These are phyloP conservation scores for Talaromyces trachyspermus DNA, from an alignment of 495 filamentous ascomycete genomes.

Conservation along the genomic window DNA sequence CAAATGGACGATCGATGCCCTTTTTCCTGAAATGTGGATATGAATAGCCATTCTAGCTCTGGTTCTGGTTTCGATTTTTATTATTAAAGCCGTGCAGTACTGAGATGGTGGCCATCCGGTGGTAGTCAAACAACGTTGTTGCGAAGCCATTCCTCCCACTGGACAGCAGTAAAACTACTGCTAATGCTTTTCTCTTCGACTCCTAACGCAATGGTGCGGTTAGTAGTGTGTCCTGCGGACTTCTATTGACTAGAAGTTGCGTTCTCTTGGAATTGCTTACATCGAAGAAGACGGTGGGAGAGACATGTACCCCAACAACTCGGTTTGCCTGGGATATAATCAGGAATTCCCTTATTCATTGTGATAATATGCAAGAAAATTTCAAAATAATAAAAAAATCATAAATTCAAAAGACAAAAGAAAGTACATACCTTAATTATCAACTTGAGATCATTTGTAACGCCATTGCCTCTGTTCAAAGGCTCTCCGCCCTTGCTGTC, in stretches of 20 bases:
- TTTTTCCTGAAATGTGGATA: neutral
- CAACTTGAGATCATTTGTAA: constrained; percentile 77
- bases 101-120: constrained; percentile 1
- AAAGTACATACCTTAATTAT: constrained; percentile 58
- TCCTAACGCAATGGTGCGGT: constrained; percentile 39
- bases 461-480: constrained; percentile 67
- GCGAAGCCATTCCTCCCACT: constrained; percentile 81
- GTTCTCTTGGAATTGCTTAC: constrained; percentile 24
- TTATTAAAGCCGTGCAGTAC: too few relatives aligned
- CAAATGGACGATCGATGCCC: neutral
- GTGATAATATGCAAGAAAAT: constrained; percentile 14
- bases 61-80: too few relatives aligned
- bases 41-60: constrained; percentile 4
- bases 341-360: neutral
- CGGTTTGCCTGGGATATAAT: constrained; percentile 45
- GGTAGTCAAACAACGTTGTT: constrained; percentile 58
- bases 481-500: constrained; percentile 54
- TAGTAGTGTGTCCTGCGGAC: constrained; percentile 10
- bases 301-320: constrained; percentile 76
- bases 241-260: constrained; percentile 1
- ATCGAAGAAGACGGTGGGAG: constrained; percentile 83
- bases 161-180: constrained; percentile 64
- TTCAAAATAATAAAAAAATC: too few relatives aligned
- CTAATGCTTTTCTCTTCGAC: constrained; percentile 71
- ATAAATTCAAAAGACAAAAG: constrained; percentile 1